Evolutionary conservation across 805 yeast species (phyloP).

Genomic region (Tetrapisispora pingtungensis): DNA sequence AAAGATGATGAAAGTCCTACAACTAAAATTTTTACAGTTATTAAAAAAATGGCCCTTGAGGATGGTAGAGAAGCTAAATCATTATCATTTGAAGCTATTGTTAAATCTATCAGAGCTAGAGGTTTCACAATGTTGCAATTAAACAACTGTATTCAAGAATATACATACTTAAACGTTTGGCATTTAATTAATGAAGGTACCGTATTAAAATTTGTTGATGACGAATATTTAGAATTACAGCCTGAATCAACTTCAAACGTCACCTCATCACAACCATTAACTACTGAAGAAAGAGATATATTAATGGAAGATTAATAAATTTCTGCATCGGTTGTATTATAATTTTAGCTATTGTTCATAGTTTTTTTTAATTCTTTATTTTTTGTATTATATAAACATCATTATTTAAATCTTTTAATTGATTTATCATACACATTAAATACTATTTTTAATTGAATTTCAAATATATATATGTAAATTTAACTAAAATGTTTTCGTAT

Average conservation of each 20-base stretch:
- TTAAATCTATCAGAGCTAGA: constrained; percentile 58
- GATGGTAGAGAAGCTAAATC: constrained; percentile 25
- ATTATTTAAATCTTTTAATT: background rate
- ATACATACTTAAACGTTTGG: constrained; percentile 65
- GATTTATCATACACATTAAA: background rate
- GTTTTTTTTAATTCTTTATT: background rate
- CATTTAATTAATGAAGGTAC: constrained; percentile 63
- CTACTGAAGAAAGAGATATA: constrained; percentile 5
- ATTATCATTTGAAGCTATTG: constrained; percentile 39
- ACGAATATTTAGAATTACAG: constrained; percentile 23
- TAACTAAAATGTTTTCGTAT: too few relatives aligned
- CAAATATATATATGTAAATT: too few relatives aligned
- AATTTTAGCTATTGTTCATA: constrained; percentile 1
- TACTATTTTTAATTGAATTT: too few relatives aligned
- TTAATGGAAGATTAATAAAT: constrained; percentile 6
- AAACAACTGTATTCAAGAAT: constrained; percentile 64
- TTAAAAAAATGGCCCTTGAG: constrained; percentile 46
- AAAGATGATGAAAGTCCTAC: constrained; percentile 56
- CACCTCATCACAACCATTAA: background rate
- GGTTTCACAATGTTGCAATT: constrained; percentile 80
- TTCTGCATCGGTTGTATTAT: background rate
- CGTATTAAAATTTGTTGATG: constrained; percentile 46
- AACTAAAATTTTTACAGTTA: constrained; percentile 61
- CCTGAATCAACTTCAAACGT: background rate
- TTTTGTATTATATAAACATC: background rate